Evolutionary conservation across 495 filamentous ascomycete genomes (phyloP), one percentile per base, ranked within the genome.

Genomic region (Sporormia fimetaria): DNA sequence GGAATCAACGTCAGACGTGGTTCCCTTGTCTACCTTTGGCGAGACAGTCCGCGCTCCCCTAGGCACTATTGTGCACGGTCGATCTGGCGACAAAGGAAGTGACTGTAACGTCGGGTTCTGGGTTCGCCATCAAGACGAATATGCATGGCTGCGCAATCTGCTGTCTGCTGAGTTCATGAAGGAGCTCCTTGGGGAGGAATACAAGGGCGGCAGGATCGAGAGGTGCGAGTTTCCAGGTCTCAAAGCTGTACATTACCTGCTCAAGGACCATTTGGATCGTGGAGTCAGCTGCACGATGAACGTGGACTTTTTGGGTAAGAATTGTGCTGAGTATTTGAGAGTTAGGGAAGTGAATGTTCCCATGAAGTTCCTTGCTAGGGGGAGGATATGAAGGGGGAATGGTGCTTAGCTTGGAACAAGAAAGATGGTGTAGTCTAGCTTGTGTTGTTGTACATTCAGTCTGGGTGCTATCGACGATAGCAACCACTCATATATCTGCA

Each of bases 51-150:
- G 21, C 21, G 50, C 38, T 8, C 56, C 48, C 3, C 28, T 61
- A 3, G 61, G 61, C 18, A 44, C 53, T 23, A 52, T 64, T 23
- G 57, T 52, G 1, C 54, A 57, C 21, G 58, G 43, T 4, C 54
- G 61, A 11, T 58, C 54, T 7, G 60, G 61, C 11, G 60, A 63
- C 45, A 62, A 64, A 33, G 60, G 57, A 4, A 38, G 44, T 6
- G 58, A 64, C 35, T 41, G 51, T 33, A 64, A 63, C 37, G 40
- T 59, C 20, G 59, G 60, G 3, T 42, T 64, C 11, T 61, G 42
- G 46, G 55, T 60, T 0, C 53, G 43, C 7, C 14, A 38, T 23
- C 14, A 37, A 0, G 52, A 52, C 9, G 56, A 57, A 33, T 64
- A 51, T 41, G 44, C 53, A 10, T 64, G 60, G 59, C 39, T 64